Percentiles rank a stretch among this genome's conserved stretches.
Evolutionary conservation across 305 asterid species (phyloP).

Genomic region (Vinca major): DNA sequence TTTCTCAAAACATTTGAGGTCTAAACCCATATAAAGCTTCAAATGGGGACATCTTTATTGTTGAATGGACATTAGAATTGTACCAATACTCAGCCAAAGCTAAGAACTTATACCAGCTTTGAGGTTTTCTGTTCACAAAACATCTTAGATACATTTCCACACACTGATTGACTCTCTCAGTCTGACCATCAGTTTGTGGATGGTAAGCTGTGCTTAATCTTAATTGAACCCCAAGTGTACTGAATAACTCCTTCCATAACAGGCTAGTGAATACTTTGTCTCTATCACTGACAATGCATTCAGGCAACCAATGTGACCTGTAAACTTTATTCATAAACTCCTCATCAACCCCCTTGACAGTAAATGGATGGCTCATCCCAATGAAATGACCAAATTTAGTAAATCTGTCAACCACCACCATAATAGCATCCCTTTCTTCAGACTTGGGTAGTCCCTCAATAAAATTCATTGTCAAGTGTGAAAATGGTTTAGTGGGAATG

Average conservation of each 20-base stretch:
- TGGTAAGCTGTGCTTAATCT: not conserved
- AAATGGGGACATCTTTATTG: too few relatives aligned
- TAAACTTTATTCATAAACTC: not conserved
- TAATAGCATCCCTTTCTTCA: too few relatives aligned
- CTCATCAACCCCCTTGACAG: not conserved
- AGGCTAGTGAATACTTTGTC: not conserved
- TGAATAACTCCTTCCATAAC: too few relatives aligned
- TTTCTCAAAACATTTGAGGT: not conserved
- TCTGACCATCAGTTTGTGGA: not conserved
- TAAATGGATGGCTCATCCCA: not conserved
- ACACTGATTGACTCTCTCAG: not conserved
- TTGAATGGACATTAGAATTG: not conserved
- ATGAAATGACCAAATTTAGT: not conserved
- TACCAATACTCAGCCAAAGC: not conserved
- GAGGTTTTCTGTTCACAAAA: too few relatives aligned
- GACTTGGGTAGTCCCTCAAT: not conserved
- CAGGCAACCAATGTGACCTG: not conserved
- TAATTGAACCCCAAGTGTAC: not conserved
- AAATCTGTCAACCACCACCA: not conserved
- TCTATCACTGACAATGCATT: too few relatives aligned
- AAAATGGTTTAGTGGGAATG: not conserved
- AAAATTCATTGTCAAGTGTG: not conserved
- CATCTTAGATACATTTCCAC: not conserved
- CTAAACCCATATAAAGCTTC: not conserved
- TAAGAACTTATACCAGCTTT: too few relatives aligned